A percentile compares a stretch with the other conserved stretches of the same genome.
Conservation (phyloP, 2,329 filamentous ascomycete genomes). For the Aphanocladium album region DNA sequence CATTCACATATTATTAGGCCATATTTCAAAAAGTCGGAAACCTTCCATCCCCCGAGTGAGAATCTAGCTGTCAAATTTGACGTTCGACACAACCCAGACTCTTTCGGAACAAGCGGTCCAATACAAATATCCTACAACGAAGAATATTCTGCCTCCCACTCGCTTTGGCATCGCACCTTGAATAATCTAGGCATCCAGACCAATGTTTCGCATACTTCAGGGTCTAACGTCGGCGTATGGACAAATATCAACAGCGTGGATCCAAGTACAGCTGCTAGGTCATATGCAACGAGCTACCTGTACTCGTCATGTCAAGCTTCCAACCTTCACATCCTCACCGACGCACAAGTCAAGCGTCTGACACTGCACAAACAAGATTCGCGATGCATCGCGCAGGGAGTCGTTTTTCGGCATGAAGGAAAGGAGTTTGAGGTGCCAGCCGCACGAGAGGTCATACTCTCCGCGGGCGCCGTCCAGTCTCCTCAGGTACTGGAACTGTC, state of each 20-base stretch:
- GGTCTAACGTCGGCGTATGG: slow-evolving; percentile 46
- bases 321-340: slow-evolving; percentile 37
- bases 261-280: slow-evolving; percentile 39
- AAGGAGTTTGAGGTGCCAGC: slow-evolving; percentile 31
- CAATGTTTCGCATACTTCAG: slow-evolving; percentile 42
- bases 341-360: slow-evolving; percentile 24
- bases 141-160: slow-evolving; percentile 36
- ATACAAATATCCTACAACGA: slow-evolving; percentile 43
- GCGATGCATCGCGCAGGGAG: slow-evolving; percentile 25
- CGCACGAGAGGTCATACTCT: slow-evolving; percentile 51
- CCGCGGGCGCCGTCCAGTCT: slow-evolving; percentile 52
- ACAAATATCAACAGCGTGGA: slow-evolving; percentile 46
- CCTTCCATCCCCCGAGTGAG: slow-evolving; percentile 37
- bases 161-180: slow-evolving; percentile 43
- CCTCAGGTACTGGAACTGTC: slow-evolving; percentile 58
- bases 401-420: slow-evolving; percentile 33
- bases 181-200: slow-evolving; percentile 36
- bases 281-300: slow-evolving; percentile 43
- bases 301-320: slow-evolving; percentile 32
- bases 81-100: slow-evolving; percentile 32
- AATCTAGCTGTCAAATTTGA: slow-evolving; percentile 29
- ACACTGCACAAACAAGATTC: slow-evolving; percentile 21
- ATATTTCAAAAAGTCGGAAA: slow-evolving; percentile 47
- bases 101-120: slow-evolving; percentile 41
- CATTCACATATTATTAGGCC: slow-evolving; percentile 29